Base-by-base conservation (phyloP, 768 basidiomycete genomes). In the Imleria badia region DNA sequence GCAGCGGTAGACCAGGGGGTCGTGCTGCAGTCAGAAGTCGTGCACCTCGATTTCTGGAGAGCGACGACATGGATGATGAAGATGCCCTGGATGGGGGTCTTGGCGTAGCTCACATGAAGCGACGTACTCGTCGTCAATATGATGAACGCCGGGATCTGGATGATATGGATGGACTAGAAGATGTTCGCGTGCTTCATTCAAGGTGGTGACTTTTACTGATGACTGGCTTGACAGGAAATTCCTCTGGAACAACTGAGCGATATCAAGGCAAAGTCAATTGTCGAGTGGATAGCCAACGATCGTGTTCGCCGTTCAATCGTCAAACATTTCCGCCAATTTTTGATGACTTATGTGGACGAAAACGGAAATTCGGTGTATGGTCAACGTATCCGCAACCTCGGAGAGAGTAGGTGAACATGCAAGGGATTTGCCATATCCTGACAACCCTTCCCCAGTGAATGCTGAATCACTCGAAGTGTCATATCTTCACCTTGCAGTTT, bases 391-490 rank as follows among this genome's bases (percentile, higher is more conserved):
- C 87, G 89, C 44, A 86, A 87, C 63, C 82, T 99, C 31, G 97
- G 97, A 69, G 96, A 98, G 83, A 86, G 96, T 97, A 62, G 72
- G 81, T 72, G 8, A 56, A 50, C 41, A 17, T 34, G 35, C 34
- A 20, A 48, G 12, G n/a, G 35, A n/a, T 48, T 20, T 60, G 14
- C 44, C 22, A n/a, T 61, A 47, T 48, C 17, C 59, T 60, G 48
- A 60, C 55, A 50, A 45, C 17, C 14, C 34, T 52, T 31, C 19
- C 7, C 23, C 60, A 98, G 97, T 86, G 66, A 98, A 99, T 72
- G 85, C 95, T 33, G 97, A 99, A 74, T 98, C 95, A 0, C 83
- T 99, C 54, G 97, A 98, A 72, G 91, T 98, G 23, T 98, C 95
- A 1, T 98, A 95, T 72, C 80, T 93, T n/a, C 96, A 99, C 67